Percentiles rank a stretch among this genome's conserved stretches.
These are phyloP conservation scores for Cubamyces sp. DNA, from an alignment of 768 basidiomycete species.

Conservation along the genomic window DNA sequence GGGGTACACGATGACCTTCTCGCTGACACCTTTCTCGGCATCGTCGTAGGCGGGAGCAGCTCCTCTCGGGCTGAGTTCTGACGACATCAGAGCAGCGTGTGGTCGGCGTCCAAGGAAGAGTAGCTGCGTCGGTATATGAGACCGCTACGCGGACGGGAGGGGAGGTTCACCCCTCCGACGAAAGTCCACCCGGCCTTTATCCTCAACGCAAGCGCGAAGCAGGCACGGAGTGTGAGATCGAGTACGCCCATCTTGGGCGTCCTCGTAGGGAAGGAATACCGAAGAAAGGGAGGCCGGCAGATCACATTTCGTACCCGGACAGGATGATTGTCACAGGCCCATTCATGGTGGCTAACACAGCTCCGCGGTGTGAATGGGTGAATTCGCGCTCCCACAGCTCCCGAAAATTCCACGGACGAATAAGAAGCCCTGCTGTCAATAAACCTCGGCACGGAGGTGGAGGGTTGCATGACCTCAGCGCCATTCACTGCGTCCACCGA, in stretches of 20 bases:
- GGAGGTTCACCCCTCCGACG: slow-evolving; percentile 19
- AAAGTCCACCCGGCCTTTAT: slow-evolving; percentile 27
- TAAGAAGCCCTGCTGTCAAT: slow-evolving; percentile 16
- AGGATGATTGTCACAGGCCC: slow-evolving; percentile 23
- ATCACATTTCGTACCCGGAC: slow-evolving; percentile 22
- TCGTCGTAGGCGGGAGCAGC: slow-evolving; percentile 50
- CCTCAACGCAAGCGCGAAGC: slow-evolving; percentile 22
- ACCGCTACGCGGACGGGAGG: slow-evolving; percentile 27
- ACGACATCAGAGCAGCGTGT: slow-evolving; percentile 27
- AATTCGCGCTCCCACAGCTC: slow-evolving; percentile 18
- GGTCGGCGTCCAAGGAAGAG: slow-evolving; percentile 17
- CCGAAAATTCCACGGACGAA: slow-evolving; percentile 23
- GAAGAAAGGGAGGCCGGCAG: slow-evolving; percentile 22
- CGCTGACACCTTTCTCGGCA: slow-evolving; percentile 62
- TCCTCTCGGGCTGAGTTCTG: slow-evolving; percentile 30
- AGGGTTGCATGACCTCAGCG: slow-evolving; percentile 17
- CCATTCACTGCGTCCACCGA: slow-evolving; percentile 9
- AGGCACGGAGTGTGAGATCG: slow-evolving; percentile 28
- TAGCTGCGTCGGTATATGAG: slow-evolving; percentile 19
- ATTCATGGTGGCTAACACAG: slow-evolving; percentile 14
- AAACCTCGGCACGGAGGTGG: slow-evolving; percentile 18
- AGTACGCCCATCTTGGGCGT: slow-evolving; percentile 16
- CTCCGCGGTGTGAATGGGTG: slow-evolving; percentile 22
- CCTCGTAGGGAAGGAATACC: slow-evolving; percentile 12
- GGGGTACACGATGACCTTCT: slow-evolving; percentile 33